Conservation (phyloP, 805 yeast species). For the Candida silvicultrix region DNA sequence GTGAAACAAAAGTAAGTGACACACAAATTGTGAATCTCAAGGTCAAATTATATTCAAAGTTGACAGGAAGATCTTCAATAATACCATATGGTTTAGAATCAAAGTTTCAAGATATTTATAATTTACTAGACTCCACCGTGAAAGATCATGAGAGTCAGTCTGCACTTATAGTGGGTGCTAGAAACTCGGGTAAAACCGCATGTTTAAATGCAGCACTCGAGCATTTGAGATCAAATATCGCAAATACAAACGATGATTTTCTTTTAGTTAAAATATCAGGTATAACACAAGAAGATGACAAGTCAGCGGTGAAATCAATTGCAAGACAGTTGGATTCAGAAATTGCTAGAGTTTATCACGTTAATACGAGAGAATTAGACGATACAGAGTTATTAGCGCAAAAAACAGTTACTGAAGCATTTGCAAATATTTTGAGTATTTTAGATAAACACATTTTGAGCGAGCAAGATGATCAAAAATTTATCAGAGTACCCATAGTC, state of each 20-base stretch:
- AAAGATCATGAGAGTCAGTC: conserved; percentile 75
- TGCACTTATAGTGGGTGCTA: conserved; percentile 70
- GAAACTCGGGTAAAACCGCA: conserved; percentile 70
- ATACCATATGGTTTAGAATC: conserved; percentile 29
- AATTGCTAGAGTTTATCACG: conserved; percentile 26
- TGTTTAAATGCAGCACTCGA: conserved; percentile 52
- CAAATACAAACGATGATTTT: conserved; percentile 41
- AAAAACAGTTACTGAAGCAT: conserved; percentile 52
- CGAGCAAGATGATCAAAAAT: conserved; percentile 20
- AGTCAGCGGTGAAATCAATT: conserved; percentile 74
- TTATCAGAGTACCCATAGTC: conserved; percentile 43
- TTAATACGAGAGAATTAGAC: conserved; percentile 18
- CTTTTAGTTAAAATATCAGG: conserved; percentile 66
- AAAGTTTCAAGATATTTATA: conserved; percentile 43
- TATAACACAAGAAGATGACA: conserved; percentile 65
- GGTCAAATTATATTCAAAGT: conserved; percentile 19
- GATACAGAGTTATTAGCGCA: conserved; percentile 35
- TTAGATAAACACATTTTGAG: conserved; percentile 34
- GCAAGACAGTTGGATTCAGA: conserved; percentile 71
- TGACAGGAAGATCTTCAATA: conserved; percentile 19
- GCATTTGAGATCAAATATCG: conserved; percentile 25
- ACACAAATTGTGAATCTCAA: conserved; percentile 1
- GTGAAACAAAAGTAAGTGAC: conserved; percentile 13
- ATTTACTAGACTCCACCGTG: conserved; percentile 58
- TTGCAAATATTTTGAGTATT: conserved; percentile 48